Evolutionary conservation across 176 grass and related monocot species (phyloP), one percentile per base, ranked within the genome.

Genomic region (Eleusine indica): DNA sequence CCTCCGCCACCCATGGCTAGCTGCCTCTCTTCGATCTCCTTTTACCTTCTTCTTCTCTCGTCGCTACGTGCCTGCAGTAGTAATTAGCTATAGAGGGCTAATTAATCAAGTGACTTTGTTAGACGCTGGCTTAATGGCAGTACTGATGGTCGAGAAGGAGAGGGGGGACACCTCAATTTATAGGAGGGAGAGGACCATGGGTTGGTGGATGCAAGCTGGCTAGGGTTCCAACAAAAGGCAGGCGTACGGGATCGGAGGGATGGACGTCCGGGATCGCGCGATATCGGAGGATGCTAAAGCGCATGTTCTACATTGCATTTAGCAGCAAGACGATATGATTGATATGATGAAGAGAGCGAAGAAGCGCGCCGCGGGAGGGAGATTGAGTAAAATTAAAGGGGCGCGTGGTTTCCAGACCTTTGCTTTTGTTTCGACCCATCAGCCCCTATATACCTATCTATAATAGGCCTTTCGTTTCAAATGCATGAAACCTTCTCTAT

Each of bases 1-100:
- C 82, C 84, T 83, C 92, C 86, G 82, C 92, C 86, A 79, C 92
- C 92, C 92, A 94, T 94, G 49, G 10, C 10, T 19, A 25, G 25
- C 25, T 25, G 30, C 16, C 35, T 39, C 38, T 85, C 0, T 8
- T 28, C 69, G 19, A 16, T 43, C 19, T 38, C 40, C 2, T 35
- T 35, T 35, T 35, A 35, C 32, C 32, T 35, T 35, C 32, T 35
- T 35, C 32, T 35, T 35, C 32, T 35, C 32, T 35, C 32, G 32
- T 35, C 32, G 2, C 32, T 35, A 35, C 29, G 51, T 53, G 16
- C 1, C 21, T 21, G 7, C 4, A 60, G 57, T 10, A 22, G 57
- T 60, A 7, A 57, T 15, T 73, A 46, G 75, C 53, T 66, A 44
- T 13, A 8, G 7, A 6, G 13, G 8, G 62, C 17, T 35, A 37